Evolutionary conservation across 2,329 filamentous ascomycete genomes (phyloP).

Genomic region (Plectosphaerella plurivora): DNA sequence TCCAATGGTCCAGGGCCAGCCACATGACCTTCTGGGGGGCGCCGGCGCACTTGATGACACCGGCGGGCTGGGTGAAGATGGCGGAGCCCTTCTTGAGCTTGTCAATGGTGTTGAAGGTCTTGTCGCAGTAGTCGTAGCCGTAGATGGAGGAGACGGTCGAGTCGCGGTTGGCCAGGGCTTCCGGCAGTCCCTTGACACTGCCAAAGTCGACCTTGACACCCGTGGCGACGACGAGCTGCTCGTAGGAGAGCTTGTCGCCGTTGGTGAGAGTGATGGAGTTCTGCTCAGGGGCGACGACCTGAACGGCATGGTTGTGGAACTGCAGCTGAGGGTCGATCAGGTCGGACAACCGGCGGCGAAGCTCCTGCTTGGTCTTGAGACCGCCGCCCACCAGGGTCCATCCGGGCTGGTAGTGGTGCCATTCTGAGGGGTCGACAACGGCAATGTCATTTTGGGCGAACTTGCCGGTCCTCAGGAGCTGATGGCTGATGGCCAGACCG

Average conservation of each 20-base stretch:
- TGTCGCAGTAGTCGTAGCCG: slow-evolving; percentile 50
- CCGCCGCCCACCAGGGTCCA: slow-evolving; percentile 67
- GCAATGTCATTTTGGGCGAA: slow-evolving; percentile 59
- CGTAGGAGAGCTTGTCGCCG: slow-evolving; percentile 54
- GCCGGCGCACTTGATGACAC: slow-evolving; percentile 56
- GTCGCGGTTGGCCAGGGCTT: slow-evolving; percentile 44
- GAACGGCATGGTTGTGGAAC: slow-evolving; percentile 51
- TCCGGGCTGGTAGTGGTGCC: slow-evolving; percentile 65
- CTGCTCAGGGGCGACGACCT: slow-evolving; percentile 46
- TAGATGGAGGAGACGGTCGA: slow-evolving; percentile 53
- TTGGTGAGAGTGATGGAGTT: slow-evolving; percentile 51
- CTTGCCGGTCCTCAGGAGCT: slow-evolving; percentile 56
- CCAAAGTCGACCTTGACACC: slow-evolving; percentile 48
- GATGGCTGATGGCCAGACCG: slow-evolving; percentile 61
- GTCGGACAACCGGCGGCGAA: slow-evolving; percentile 43
- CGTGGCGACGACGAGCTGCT: slow-evolving; percentile 60
- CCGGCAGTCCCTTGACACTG: slow-evolving; percentile 50
- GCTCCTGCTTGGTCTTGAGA: slow-evolving; percentile 56
- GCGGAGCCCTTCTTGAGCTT: slow-evolving; percentile 44
- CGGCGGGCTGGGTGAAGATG: slow-evolving; percentile 56
- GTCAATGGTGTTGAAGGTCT: slow-evolving; percentile 44
- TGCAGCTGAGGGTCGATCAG: slow-evolving; percentile 57
- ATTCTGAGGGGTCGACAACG: slow-evolving; percentile 56
- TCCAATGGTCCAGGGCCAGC: slow-evolving; percentile 58
- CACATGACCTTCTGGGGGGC: slow-evolving; percentile 60